phyloP scores from a whole-genome alignment of 345 rosid genomes.

The Anastatica hierochuntica region DNA sequence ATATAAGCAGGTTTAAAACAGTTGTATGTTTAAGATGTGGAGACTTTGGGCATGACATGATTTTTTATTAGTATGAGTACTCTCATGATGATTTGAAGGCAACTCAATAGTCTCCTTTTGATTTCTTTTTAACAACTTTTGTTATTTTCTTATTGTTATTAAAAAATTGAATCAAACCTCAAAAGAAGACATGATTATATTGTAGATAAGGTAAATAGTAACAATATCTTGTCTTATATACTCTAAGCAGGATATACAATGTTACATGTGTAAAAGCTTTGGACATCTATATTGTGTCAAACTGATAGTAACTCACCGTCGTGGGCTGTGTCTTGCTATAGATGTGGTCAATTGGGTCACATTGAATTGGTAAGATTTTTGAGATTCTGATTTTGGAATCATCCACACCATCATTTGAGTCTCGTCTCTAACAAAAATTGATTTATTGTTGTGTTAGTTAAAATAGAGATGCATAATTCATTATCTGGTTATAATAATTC shows the following conservation, averaged over 20 bases:
- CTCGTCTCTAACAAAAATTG: too few relatives aligned
- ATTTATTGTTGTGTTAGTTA: too few relatives aligned
- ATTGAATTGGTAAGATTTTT: slow-evolving; percentile 58
- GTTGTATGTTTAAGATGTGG: slow-evolving; percentile 79
- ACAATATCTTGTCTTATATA: neutral
- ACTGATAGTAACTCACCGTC: slow-evolving; percentile 25
- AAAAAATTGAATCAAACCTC: too few relatives aligned
- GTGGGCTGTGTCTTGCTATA: slow-evolving; percentile 69
- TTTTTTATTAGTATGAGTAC: slow-evolving; percentile 54
- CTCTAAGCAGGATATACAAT: slow-evolving; percentile 67
- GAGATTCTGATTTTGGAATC: neutral
- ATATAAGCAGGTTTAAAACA: slow-evolving; percentile 29
- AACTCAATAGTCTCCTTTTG: neutral
- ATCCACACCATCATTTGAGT: neutral
- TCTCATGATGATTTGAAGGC: slow-evolving; percentile 69
- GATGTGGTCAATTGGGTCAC: slow-evolving; percentile 83
- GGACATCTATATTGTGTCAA: slow-evolving; percentile 79
- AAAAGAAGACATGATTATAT: too few relatives aligned
- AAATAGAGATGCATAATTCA: neutral
- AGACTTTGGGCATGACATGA: slow-evolving; percentile 77
- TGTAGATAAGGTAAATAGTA: too few relatives aligned
- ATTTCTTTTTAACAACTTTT: too few relatives aligned
- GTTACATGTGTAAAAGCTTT: slow-evolving; percentile 65
- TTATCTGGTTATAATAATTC: neutral
- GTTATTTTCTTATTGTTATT: too few relatives aligned